A percentile compares a stretch with the other conserved stretches of the same genome.
Evolutionary conservation across 1,284 basidiomycete genomes (phyloP).

Genomic region (Puccinia brachypodii): DNA sequence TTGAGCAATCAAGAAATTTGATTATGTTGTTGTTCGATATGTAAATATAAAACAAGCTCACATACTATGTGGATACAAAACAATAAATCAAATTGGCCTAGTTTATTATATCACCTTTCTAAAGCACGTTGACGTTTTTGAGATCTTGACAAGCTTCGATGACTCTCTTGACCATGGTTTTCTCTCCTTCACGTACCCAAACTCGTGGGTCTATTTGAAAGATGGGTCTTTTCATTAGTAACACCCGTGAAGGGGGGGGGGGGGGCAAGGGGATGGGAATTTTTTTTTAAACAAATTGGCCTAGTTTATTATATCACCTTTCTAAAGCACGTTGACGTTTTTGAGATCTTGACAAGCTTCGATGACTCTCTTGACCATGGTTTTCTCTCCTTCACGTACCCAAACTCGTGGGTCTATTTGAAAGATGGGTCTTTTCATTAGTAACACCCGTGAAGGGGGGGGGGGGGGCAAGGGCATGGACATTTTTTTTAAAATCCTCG

Average conservation of each 20-base stretch:
- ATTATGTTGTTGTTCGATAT: too few species aligned
- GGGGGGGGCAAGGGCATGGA: neutral
- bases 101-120: too few species aligned
- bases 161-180: slow-evolving; percentile 83
- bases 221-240: slow-evolving; percentile 64
- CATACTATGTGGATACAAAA: too few species aligned
- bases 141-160: slow-evolving; percentile 89
- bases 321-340: slow-evolving; percentile 42
- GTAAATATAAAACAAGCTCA: too few species aligned
- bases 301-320: too few species aligned
- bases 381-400: slow-evolving; percentile 99
- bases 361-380: slow-evolving; percentile 80
- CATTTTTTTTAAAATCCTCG: too few species aligned
- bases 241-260: slow-evolving; percentile 56
- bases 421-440: slow-evolving; percentile 59
- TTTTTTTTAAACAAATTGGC: too few species aligned
- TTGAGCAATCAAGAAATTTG: too few species aligned
- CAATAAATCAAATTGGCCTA: too few species aligned
- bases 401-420: slow-evolving; percentile 69
- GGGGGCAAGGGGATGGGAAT: neutral
- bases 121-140: slow-evolving; percentile 43
- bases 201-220: slow-evolving; percentile 64
- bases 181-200: slow-evolving; percentile 98
- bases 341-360: slow-evolving; percentile 81
- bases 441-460: slow-evolving; percentile 62